A percentile compares a stretch with the other conserved stretches of the same genome.
Conservation (phyloP, 805 yeast genomes). For the Hanseniaspora valbyensis region DNA sequence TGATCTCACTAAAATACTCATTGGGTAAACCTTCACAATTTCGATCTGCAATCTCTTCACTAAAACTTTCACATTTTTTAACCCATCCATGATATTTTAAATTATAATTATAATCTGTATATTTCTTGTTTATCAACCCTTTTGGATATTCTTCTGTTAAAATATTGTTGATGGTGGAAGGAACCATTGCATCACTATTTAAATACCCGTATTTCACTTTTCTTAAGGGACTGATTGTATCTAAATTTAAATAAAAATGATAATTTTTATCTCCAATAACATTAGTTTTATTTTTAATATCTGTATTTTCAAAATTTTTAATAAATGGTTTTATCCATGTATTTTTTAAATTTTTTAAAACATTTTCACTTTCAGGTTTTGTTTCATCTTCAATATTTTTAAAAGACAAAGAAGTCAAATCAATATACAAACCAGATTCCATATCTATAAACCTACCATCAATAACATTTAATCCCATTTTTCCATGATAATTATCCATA, state of each 20-base stretch:
- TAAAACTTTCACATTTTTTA: slow-evolving; percentile 8
- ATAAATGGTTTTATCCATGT: neutral
- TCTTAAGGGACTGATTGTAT: slow-evolving; percentile 14
- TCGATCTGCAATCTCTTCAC: slow-evolving; percentile 3
- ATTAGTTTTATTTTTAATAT: neutral
- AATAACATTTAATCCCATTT: slow-evolving; percentile 38
- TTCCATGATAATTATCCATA: slow-evolving; percentile 31
- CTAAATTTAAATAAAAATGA: slow-evolving; percentile 11
- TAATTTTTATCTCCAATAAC: slow-evolving; percentile 11
- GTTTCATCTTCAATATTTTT: slow-evolving; percentile 1
- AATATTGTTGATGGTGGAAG: slow-evolving; percentile 9
- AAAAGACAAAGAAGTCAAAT: slow-evolving; percentile 45
- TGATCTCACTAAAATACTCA: neutral
- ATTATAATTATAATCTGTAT: slow-evolving; percentile 11
- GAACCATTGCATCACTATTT: slow-evolving; percentile 12
- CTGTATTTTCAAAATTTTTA: neutral
- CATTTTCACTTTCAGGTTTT: neutral
- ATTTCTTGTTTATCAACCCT: slow-evolving; percentile 6
- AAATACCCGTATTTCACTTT: slow-evolving; percentile 16
- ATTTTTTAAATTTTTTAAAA: neutral
- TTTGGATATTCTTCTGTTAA: slow-evolving; percentile 15
- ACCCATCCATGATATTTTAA: slow-evolving; percentile 7
- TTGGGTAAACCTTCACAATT: slow-evolving; percentile 3
- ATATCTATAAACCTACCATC: slow-evolving; percentile 53
- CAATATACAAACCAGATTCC: slow-evolving; percentile 48